Evolutionary conservation across 2,329 filamentous ascomycete genomes (phyloP).

Genomic region (Xylariaceae sp.): DNA sequence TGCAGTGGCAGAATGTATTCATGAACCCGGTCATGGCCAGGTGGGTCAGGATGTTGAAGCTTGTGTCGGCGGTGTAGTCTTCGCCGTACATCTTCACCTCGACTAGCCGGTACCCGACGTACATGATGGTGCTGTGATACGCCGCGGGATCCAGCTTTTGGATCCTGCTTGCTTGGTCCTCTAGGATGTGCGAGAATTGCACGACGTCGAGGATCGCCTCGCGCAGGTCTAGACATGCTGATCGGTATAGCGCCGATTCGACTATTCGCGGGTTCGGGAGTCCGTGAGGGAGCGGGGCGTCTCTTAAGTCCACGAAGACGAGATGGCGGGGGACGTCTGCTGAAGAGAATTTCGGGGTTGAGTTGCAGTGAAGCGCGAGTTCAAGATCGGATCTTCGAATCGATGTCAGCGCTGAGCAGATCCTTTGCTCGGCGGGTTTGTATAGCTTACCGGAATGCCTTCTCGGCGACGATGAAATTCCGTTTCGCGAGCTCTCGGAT

Average conservation of each 20-base stretch:
- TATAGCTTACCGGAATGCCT: conserved; percentile 12
- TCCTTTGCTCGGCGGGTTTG: no score
- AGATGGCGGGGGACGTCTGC: conserved; percentile 9
- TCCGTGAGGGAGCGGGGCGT: neutral
- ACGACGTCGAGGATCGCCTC: conserved; percentile 9
- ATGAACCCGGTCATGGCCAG: conserved; percentile 9
- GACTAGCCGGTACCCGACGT: conserved; percentile 12
- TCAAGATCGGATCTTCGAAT: conserved; percentile 14
- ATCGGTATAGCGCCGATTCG: conserved; percentile 5
- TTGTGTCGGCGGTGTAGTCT: neutral
- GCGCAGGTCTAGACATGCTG: conserved; percentile 8
- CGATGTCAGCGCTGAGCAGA: neutral
- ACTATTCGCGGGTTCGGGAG: neutral
- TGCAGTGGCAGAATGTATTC: conserved; percentile 13
- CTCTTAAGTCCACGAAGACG: neutral
- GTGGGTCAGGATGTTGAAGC: conserved; percentile 5
- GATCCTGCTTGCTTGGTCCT: conserved; percentile 1
- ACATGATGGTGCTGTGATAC: conserved; percentile 11
- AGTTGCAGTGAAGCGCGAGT: conserved; percentile 12
- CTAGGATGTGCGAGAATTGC: conserved; percentile 4
- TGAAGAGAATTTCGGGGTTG: conserved; percentile 11
- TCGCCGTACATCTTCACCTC: neutral
- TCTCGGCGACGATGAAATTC: conserved; percentile 14
- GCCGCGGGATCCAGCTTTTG: conserved; percentile 8
- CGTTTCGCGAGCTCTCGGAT: conserved; percentile 10